Base-by-base conservation (phyloP, 768 basidiomycete genomes). In the Gymnopilus dilepis region DNA sequence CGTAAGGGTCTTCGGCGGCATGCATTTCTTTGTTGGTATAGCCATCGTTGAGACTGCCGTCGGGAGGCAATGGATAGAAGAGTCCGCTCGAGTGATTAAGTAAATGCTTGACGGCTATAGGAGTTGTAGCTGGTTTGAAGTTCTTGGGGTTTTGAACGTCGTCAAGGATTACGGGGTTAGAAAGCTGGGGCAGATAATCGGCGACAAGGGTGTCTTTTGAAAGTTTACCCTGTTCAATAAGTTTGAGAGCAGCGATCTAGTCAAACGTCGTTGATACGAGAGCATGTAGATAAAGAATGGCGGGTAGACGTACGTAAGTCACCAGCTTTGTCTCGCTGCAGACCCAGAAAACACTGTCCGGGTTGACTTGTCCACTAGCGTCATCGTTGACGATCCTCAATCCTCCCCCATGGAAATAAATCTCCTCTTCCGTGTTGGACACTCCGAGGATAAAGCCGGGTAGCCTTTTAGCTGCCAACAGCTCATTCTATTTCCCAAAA, bases 261-360 rank as follows among this genome's bases (percentile, higher is more conserved):
- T 7, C 9, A 2, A 3, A 41, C 7, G 19, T 51, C 6, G 19
- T 33, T 3, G 28, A 13, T 12, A 24, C 30, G 21, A 34, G 30
- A 26, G 48, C 30, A 7, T 26, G 6, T 13, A 30, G 9, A 12
- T 15, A n/a, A 22, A 34, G 55, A 40, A 28, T 22, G 9, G n/a
- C n/a, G n/a, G n/a, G n/a, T n/a, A 56, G 11, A 28, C 4, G n/a
- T 22, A 64, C 73, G 17, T 72, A 66, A 12, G 70, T 67, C 22
- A 77, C 61, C 48, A 77, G 59, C 56, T 77, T 77, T 6, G 75
- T 73, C 59, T 74, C 71, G 52, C 77, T 77, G 61, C 75, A 76
- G 2, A 79, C 65, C 74, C 76, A 77, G 58, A 76, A 76, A 9
- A 76, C 58, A 17, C 70, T 71, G 50, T 77, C 72, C 15, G 67